phyloP scores from a whole-genome alignment of 2,329 filamentous ascomycete genomes.

The Macrophomina phaseolina region DNA sequence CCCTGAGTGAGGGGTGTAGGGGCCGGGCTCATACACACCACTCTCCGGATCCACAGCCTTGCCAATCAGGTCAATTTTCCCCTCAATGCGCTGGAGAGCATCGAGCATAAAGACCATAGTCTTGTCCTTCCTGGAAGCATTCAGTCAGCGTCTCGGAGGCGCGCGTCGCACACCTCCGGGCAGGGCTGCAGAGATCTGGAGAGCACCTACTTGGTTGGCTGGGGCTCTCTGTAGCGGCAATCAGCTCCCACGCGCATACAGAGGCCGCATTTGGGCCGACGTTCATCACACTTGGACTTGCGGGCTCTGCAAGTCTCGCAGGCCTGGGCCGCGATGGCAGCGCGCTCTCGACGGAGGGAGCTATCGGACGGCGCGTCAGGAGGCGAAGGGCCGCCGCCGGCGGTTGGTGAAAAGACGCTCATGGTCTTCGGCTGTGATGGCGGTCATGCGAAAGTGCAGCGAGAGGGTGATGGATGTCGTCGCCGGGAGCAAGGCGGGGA shows the following conservation, averaged over 20 bases:
- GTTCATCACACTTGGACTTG: slow-evolving; percentile 31
- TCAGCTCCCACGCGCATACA: slow-evolving; percentile 29
- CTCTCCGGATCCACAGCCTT: slow-evolving; percentile 14
- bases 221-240: slow-evolving; percentile 29
- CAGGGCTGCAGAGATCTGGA: not conserved
- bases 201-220: slow-evolving; percentile 28
- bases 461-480: not conserved
- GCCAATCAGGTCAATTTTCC: slow-evolving; percentile 29
- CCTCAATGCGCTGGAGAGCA: slow-evolving; percentile 22
- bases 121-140: slow-evolving; percentile 28
- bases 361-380: slow-evolving; percentile 1
- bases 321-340: slow-evolving; percentile 30
- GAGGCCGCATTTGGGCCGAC: slow-evolving; percentile 30
- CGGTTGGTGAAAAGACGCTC: slow-evolving; percentile 19
- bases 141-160: not conserved
- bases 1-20: slow-evolving; percentile 17
- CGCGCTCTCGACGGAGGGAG: slow-evolving; percentile 27
- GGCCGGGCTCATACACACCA: slow-evolving; percentile 8
- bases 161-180: not conserved
- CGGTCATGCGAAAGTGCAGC: not conserved
- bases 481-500: not conserved
- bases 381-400: slow-evolving; percentile 4
- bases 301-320: slow-evolving; percentile 29
- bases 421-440: slow-evolving; percentile 13
- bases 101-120: slow-evolving; percentile 29